A percentile compares a stretch with the other conserved stretches of the same genome.
These are phyloP conservation scores for Annona squamosa DNA, from an alignment of 164 flowering plant species.

Conservation along the genomic window DNA sequence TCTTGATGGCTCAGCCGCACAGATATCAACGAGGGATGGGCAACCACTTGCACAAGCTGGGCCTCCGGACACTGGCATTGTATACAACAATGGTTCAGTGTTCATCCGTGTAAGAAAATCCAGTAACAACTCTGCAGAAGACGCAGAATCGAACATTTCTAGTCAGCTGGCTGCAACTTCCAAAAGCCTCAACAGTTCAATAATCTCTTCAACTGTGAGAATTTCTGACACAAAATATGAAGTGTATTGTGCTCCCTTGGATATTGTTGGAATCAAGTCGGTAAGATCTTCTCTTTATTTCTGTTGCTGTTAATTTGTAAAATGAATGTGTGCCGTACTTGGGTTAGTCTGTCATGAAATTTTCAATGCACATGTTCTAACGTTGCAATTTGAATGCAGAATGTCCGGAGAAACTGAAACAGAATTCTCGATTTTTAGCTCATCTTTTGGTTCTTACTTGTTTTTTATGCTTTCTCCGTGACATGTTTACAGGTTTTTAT, in stretches of 20 bases:
- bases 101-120: slow-evolving; percentile 15
- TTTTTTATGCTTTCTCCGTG: not conserved
- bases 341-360: no score
- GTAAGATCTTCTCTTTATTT: slow-evolving; percentile 26
- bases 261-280: slow-evolving; percentile 38
- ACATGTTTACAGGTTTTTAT: slow-evolving; percentile 32
- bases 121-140: slow-evolving; percentile 5
- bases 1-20: slow-evolving; percentile 29
- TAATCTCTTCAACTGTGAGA: slow-evolving; percentile 7
- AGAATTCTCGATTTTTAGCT: not conserved
- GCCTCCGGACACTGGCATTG: slow-evolving; percentile 18
- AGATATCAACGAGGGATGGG: slow-evolving; percentile 37
- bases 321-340: no score
- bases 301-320: not conserved
- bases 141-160: slow-evolving; percentile 14
- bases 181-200: not conserved
- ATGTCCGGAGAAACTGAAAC: no score
- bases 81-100: slow-evolving; percentile 9
- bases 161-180: slow-evolving; percentile 18
- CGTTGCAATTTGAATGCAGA: not conserved
- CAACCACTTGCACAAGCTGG: slow-evolving; percentile 25
- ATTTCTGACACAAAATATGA: slow-evolving; percentile 20
- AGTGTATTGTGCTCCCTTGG: slow-evolving; percentile 29
- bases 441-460: not conserved
- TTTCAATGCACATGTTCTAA: not conserved